Conservation (phyloP, 75 land plant genomes). For the Picea glauca region DNA sequence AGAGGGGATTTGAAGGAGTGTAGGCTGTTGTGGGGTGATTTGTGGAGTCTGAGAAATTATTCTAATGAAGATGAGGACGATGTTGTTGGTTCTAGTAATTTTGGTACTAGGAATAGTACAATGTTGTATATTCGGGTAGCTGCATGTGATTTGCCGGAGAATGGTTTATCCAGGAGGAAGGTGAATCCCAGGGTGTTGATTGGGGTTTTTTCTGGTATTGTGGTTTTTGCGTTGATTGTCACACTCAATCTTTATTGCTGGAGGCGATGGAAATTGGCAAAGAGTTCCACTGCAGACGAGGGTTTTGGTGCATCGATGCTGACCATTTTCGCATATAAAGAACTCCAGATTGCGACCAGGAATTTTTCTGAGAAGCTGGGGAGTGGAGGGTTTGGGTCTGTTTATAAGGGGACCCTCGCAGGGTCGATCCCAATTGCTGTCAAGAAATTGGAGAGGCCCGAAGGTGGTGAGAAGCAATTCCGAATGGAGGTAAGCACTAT, state of each 20-base stretch:
- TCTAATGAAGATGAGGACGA: background rate
- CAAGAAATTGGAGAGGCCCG: constrained; percentile 24
- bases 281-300: background rate
- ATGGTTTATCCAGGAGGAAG: background rate
- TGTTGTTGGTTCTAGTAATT: background rate
- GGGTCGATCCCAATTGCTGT: constrained; percentile 26
- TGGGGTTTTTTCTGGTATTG: constrained; percentile 1
- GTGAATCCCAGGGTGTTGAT: background rate
- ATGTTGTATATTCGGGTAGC: constrained; percentile 2
- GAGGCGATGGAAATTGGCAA: background rate
- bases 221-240: background rate
- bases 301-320: background rate
- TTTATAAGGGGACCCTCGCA: constrained; percentile 19
- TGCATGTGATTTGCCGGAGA: background rate
- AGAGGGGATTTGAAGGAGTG: constrained; percentile 3
- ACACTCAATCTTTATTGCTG: background rate
- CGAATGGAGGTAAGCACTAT: constrained; percentile 33
- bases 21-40: constrained; percentile 7
- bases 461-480: constrained; percentile 43
- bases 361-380: constrained; percentile 26
- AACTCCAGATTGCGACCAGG: constrained; percentile 26
- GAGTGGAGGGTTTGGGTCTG: constrained; percentile 22
- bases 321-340: constrained; percentile 16
- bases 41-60: constrained; percentile 10
- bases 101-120: background rate